Evolutionary conservation across 163 green algal species (phyloP).

Genomic region (Scenedesmus sp.): DNA sequence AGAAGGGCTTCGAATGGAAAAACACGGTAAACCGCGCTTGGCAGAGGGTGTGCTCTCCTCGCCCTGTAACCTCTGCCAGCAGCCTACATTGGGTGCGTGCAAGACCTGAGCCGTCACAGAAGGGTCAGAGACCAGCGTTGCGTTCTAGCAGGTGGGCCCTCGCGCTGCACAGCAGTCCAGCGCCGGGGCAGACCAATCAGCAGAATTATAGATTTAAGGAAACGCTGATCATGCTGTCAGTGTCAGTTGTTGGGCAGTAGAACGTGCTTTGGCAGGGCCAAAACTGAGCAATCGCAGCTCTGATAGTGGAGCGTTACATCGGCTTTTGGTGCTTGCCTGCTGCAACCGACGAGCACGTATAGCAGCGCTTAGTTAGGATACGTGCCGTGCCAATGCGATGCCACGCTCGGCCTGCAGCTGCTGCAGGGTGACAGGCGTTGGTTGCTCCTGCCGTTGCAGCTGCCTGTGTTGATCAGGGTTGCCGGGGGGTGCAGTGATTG

Average conservation of each 20-base stretch:
- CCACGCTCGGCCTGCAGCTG: neutral
- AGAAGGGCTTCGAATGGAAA: neutral
- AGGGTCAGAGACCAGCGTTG: slow-evolving; percentile 13
- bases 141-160: neutral
- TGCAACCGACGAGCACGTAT: neutral
- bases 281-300: slow-evolving; percentile 11
- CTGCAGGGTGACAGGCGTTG: neutral
- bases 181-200: neutral
- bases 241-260: neutral
- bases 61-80: neutral
- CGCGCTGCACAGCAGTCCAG: neutral
- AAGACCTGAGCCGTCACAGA: neutral
- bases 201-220: neutral
- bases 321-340: neutral
- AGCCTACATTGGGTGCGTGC: neutral
- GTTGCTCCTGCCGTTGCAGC: slow-evolving; percentile 10
- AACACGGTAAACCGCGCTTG: neutral
- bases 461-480: neutral
- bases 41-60: neutral
- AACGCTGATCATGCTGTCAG: neutral
- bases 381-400: neutral
- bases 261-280: neutral
- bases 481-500: neutral
- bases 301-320: slow-evolving; percentile 19
- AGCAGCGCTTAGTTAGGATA: neutral